Evolutionary conservation across 192 early-diverging fungal genomes (phyloP), one percentile per base, ranked within the genome.

Genomic region (Haplosporangium gracile): DNA sequence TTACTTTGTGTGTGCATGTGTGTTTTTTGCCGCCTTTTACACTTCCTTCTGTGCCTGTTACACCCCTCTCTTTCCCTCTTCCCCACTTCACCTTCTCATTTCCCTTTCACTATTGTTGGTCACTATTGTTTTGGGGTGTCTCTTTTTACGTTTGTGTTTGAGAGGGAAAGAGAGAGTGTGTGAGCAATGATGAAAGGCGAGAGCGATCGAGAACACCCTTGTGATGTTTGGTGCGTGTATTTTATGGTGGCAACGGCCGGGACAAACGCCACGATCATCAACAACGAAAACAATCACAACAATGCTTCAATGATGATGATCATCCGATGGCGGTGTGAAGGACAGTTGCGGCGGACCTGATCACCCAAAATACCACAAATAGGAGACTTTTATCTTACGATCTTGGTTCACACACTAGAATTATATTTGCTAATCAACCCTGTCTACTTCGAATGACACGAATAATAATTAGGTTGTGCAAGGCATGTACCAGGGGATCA

Each of bases 401-500:
- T 26, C 53, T 10, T 26, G 8, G 20, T 22, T 20, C 49, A 51
- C 13, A 15, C 49, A 36, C 16, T 57, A 20, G 22, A 51, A 51
- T 18, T 22, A 9, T 45, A 29, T 42, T 73, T 73, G 43, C 72
- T 73, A 73, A 73, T 73, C 72, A 47, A 29, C 20, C 24, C n/a
- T 15, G 0, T n/a, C 9, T n/a, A 34, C 26, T 15, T 45, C 45
- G 57, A 51, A 5, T 16, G 40, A 74, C 73, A 74, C 2, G 4
- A 40, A 51, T 34, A 26, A 74, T 5, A 20, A 32, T 16, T 78
- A 95, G 95, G 96, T 97, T 72, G 95, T 99, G 76, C 90, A 88
- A 80, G 98, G 98, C 51, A 97, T 99, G 81, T 99, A 98, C 91
- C 96, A 98, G 88, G 98, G 98, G 70, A 97, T 99, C 78, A 97